Percentiles rank a stretch among this genome's conserved stretches.
phyloP scores from a whole-genome alignment of 306 rosid species.

The Mimosa bimucronata region DNA sequence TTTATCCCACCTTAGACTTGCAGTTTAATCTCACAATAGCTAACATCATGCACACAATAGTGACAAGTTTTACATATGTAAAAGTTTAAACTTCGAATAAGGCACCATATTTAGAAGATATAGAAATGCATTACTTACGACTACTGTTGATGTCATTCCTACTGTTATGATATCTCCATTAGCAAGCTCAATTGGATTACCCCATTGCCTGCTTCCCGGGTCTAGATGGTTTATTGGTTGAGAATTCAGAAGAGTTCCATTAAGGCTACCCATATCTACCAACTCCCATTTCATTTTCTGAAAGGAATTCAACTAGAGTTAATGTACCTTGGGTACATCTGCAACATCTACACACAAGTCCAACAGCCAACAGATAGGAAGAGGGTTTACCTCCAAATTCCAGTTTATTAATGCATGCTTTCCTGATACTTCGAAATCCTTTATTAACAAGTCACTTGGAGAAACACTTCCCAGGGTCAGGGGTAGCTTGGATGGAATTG shows the following conservation, averaged over 20 bases:
- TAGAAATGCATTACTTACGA: slow-evolving; percentile 54
- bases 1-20: slow-evolving; percentile 26
- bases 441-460: slow-evolving; percentile 78
- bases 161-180: slow-evolving; percentile 90
- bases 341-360: slow-evolving; percentile 37
- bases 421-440: slow-evolving; percentile 93
- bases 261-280: slow-evolving; percentile 95
- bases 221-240: slow-evolving; percentile 72
- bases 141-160: slow-evolving; percentile 79
- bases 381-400: slow-evolving; percentile 72
- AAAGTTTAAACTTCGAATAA: slow-evolving; percentile 22
- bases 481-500: slow-evolving; percentile 60
- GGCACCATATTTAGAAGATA: slow-evolving; percentile 5
- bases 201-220: slow-evolving; percentile 80
- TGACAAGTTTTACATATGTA: slow-evolving; percentile 25
- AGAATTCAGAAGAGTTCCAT: slow-evolving; percentile 89
- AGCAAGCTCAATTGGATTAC: slow-evolving; percentile 68
- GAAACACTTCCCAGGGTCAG: slow-evolving; percentile 84
- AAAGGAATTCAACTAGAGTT: slow-evolving; percentile 36
- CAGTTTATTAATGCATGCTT: slow-evolving; percentile 88
- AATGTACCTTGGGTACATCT: slow-evolving; percentile 24
- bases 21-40: slow-evolving; percentile 13
- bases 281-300: slow-evolving; percentile 97
- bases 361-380: slow-evolving; percentile 18
- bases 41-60: slow-evolving; percentile 30